Base-by-base conservation (phyloP, 2,329 filamentous ascomycete genomes). In the Calonectria pteridis region DNA sequence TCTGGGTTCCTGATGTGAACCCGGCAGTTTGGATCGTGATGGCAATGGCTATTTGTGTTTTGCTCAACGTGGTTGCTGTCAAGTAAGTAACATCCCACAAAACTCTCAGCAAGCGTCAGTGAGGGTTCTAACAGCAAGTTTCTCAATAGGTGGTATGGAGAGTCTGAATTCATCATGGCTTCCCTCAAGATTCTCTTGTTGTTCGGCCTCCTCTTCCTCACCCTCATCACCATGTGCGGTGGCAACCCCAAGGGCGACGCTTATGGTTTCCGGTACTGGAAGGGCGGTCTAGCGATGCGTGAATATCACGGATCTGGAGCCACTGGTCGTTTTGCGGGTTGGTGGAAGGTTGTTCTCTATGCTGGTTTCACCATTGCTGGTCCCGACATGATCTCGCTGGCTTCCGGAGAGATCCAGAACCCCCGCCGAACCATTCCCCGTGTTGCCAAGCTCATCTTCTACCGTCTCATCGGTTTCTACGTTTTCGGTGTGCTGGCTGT, bases 371-470 rank as follows among this genome's bases (percentile, higher is more conserved):
- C 91, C 43, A 90, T 94, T 74, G 89, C 91, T 16, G 92, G 92
- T 7, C 92, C 92, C 0, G 92, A 94, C 78, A 93, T 93, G 83
- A 91, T 94, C 75, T 85, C 87, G 33, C 88, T 91, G 63, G 85
- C 87, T 1, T 84, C 86, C 2, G 87, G 86, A 55, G 93, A 94
- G 83, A 89, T 92, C 23, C 88, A 92, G 78, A 93, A 93, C 80
- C 92, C 93, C 2, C 89, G 93, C 51, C 83, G 84, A 29, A 89
- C 91, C 35, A 91, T 95, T 83, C 93, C 93, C 0, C 89, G 89
- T 72, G 93, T 93, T 1, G 94, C 90, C 85, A 94, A 94, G 76
- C 91, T 91, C 58, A 92, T 94, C 40, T 94, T 95, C 84, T 94
- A 93, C 83, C 92, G 94, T 63, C 86, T 95, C 37, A 92, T 92